These are phyloP conservation scores for Metarhizium guizhouense DNA, from an alignment of 2,329 filamentous ascomycete genomes.

Conservation along the genomic window DNA sequence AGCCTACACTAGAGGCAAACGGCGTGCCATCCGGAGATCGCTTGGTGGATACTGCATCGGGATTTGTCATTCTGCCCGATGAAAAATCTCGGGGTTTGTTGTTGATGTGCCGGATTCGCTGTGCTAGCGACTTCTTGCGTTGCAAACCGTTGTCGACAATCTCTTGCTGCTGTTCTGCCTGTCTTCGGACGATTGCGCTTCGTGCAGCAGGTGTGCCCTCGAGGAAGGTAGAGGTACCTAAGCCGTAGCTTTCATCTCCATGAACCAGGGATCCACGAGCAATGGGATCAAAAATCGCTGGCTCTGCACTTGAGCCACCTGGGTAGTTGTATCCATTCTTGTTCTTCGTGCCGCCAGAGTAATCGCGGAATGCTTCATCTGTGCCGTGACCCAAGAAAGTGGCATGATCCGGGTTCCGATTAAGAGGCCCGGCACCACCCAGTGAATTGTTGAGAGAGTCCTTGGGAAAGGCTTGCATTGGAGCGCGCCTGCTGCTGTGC, in stretches of 20 bases:
- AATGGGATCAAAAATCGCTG: conserved; percentile 58
- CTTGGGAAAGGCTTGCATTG: conserved; percentile 93
- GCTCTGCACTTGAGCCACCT: conserved; percentile 25
- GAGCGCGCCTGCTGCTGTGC: conserved; percentile 70
- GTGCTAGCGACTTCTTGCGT: conserved; percentile 90
- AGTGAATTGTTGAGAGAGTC: conserved; percentile 88
- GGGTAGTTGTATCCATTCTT: conserved; percentile 18
- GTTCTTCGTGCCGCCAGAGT: conserved; percentile 34
- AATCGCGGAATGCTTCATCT: conserved; percentile 84
- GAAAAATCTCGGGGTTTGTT: conserved; percentile 54
- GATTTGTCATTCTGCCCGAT: conserved; percentile 49
- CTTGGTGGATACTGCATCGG: conserved; percentile 38
- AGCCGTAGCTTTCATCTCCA: conserved; percentile 70
- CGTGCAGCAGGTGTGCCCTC: conserved; percentile 86
- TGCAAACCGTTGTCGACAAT: conserved; percentile 54
- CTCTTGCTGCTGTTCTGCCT: conserved; percentile 58
- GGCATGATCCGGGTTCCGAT: conserved; percentile 72
- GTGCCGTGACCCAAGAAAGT: conserved; percentile 74
- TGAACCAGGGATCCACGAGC: conserved; percentile 65
- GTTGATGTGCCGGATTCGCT: conserved; percentile 80
- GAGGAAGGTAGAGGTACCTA: conserved; percentile 92
- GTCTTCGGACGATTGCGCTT: conserved; percentile 65
- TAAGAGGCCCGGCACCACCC: conserved; percentile 78
- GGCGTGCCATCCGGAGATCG: conserved; percentile 30
- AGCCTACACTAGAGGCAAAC: conserved; percentile 22